Percentiles rank a stretch among this genome's conserved stretches.
phyloP scores from a whole-genome alignment of 305 asterid species.

The Fraxinus baroniana region DNA sequence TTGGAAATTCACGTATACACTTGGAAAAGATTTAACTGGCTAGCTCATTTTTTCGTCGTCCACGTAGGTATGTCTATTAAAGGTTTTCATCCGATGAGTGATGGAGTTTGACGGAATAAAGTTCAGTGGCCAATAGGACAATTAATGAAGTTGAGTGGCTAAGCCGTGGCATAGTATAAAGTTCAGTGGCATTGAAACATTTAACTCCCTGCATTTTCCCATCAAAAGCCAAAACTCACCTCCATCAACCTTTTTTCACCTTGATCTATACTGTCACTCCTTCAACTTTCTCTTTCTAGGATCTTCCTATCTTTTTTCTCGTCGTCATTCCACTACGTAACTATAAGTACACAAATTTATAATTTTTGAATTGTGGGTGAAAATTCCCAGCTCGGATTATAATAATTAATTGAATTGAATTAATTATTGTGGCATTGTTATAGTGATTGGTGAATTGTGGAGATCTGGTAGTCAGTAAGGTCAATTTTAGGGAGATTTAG shows the following conservation, averaged over 20 bases:
- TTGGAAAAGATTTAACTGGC: too few relatives aligned
- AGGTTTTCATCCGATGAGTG: too few relatives aligned
- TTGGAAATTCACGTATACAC: too few relatives aligned
- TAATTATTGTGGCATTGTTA: slow-evolving; percentile 29
- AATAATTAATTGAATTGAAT: background rate
- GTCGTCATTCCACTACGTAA: background rate
- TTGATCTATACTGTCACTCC: slow-evolving; percentile 2
- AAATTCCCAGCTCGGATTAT: background rate
- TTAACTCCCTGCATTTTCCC: background rate
- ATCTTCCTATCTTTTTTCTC: background rate
- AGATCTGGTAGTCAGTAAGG: slow-evolving; percentile 16
- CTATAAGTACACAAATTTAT: background rate
- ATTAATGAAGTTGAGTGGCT: too few relatives aligned
- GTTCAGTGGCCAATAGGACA: too few relatives aligned
- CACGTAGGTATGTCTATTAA: too few relatives aligned
- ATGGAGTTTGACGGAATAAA: too few relatives aligned
- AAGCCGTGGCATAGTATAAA: too few relatives aligned
- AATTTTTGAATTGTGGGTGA: background rate
- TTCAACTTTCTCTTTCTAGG: background rate
- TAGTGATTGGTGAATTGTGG: slow-evolving; percentile 31
- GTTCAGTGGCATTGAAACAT: too few relatives aligned
- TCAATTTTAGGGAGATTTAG: slow-evolving; percentile 6
- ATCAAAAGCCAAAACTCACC: background rate
- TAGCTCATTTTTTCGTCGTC: too few relatives aligned
- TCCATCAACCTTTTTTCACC: background rate